Base-by-base conservation (phyloP, 2,329 filamentous ascomycete genomes). In the Cercospora beticola region DNA sequence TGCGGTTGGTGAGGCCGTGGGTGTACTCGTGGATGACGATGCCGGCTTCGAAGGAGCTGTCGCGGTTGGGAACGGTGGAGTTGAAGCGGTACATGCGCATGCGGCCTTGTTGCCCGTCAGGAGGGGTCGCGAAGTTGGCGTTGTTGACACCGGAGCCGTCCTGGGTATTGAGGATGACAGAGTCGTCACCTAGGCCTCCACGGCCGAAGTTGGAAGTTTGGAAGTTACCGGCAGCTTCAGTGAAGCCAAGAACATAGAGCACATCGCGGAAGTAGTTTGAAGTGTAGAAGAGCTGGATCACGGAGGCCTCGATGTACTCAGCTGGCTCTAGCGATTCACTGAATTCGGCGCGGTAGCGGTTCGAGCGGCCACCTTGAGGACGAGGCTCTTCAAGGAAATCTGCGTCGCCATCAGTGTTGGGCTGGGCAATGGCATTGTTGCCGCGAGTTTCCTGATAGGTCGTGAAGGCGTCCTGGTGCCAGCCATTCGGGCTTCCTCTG, bases 41-140 rank as follows among this genome's bases (percentile, higher is more conserved):
- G 66, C 86, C 85, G 5, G 85, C 83, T 59, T 89, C 87, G 70
- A 89, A 88, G n/a, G 82, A 78, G 67, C 83, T 83, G 76, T 89
- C 87, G 6, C 86, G 81, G 65, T 80, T 74, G 0, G 85, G 85
- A 0, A 76, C 83, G 6, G 83, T 81, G 9, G 73, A 71, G 8
- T 80, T 83, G 85, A 85, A 89, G 59, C 88, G 76, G 74, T 84
- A 88, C 86, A 88, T 88, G 23, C 84, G 77, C 87, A 89, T 88
- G 31, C 85, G 82, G 14, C 83, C 84, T 2, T 78, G 76, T 52
- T 80, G 75, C 8, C 86, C 86, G 69, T 88, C 86, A 0, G 81
- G 80, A 0, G 84, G 85, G 0, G 86, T 86, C 5, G 82, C 81
- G 70, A 88, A 88, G 78, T 86, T 84, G 67, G 87, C 87, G 68